These are phyloP conservation scores for Aspergillus biplanus DNA, from an alignment of 495 filamentous ascomycete species.

Conservation along the genomic window DNA sequence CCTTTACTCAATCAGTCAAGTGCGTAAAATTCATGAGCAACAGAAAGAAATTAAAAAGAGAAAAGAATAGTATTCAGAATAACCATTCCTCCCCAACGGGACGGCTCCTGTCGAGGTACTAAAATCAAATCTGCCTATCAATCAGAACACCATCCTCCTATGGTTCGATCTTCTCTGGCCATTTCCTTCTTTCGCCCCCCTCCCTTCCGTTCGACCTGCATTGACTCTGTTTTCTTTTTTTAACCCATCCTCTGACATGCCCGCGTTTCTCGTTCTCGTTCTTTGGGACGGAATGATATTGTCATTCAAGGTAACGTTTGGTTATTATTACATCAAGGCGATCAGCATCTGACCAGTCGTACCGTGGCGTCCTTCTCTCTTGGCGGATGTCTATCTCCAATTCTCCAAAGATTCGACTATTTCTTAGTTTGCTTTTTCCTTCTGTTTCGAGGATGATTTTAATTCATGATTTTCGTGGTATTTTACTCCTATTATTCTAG, in stretches of 20 bases:
- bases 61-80: too few relatives aligned
- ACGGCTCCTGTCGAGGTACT: neutral
- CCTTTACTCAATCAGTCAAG: neutral
- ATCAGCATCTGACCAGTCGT: constrained; percentile 28
- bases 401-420: constrained; percentile 26
- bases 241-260: constrained; percentile 6
- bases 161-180: constrained; percentile 4
- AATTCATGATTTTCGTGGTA: constrained; percentile 10
- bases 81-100: neutral
- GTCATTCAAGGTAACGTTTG: neutral
- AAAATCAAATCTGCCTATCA: neutral
- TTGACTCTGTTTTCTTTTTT: constrained; percentile 6
- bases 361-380: constrained; percentile 20
- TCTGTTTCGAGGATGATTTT: constrained; percentile 11
- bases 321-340: constrained; percentile 1
- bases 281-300: neutral
- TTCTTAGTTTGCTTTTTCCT: constrained; percentile 25
- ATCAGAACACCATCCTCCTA: neutral
- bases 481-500: constrained; percentile 8
- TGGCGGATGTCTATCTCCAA: constrained; percentile 16
- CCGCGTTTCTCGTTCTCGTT: constrained; percentile 18
- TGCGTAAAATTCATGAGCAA: neutral
- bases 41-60: too few relatives aligned
- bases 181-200: constrained; percentile 7
- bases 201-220: neutral